Percentiles rank a stretch among this genome's conserved stretches.
Evolutionary conservation across 2,329 filamentous ascomycete genomes (phyloP).

Genomic region (Graphilbum ipis-grandicollis): DNA sequence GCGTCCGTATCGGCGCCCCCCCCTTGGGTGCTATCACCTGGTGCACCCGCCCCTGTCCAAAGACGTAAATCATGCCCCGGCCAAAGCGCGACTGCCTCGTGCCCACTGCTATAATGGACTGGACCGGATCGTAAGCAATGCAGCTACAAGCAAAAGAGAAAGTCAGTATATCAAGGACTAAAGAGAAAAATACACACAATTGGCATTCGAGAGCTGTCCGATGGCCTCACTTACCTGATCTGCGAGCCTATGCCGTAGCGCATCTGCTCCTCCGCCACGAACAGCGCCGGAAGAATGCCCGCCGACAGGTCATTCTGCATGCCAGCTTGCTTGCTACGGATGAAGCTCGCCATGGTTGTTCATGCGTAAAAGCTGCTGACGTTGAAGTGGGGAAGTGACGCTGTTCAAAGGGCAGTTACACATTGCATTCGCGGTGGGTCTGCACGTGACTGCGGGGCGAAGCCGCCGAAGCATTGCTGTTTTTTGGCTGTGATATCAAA

Average conservation of each 20-base stretch:
- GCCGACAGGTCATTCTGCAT: constrained; percentile 82
- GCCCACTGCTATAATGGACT: constrained; percentile 82
- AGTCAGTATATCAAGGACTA: neutral
- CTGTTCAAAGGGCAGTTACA: too few species aligned
- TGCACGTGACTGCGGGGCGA: too few species aligned
- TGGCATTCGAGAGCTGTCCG: too few species aligned
- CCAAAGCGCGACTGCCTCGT: constrained; percentile 79
- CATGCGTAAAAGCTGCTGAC: too few species aligned
- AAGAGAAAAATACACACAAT: neutral
- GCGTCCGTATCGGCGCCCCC: constrained; percentile 53
- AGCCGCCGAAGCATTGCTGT: too few species aligned
- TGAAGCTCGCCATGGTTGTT: constrained; percentile 75
- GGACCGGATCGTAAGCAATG: constrained; percentile 80
- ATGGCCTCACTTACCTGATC: constrained; percentile 30
- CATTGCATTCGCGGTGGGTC: too few species aligned
- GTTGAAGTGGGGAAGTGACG: too few species aligned
- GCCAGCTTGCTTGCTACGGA: constrained; percentile 84
- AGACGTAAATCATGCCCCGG: constrained; percentile 72
- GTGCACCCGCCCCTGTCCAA: constrained; percentile 67
- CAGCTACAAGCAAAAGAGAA: constrained; percentile 48
- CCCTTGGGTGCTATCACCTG: constrained; percentile 55
- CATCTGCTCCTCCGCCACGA: constrained; percentile 67
- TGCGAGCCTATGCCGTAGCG: constrained; percentile 71
- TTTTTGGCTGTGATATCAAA: too few species aligned
- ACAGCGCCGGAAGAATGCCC: constrained; percentile 59